These are phyloP conservation scores for Ceriops zippeliana DNA, from an alignment of 345 rosid species.

Conservation along the genomic window DNA sequence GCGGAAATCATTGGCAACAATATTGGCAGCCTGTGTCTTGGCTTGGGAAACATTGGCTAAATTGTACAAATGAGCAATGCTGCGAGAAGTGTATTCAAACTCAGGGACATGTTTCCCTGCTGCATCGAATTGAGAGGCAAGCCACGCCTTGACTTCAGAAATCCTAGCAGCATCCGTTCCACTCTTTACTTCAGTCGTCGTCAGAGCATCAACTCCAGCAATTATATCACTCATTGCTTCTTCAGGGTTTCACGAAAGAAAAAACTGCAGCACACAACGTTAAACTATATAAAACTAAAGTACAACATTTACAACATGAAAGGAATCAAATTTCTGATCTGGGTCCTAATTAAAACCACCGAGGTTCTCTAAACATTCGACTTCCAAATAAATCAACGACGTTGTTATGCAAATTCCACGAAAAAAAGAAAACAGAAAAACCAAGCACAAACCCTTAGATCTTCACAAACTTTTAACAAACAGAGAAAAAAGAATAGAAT, in stretches of 20 bases:
- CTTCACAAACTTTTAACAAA: too few relatives aligned
- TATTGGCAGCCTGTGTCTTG: conserved; percentile 75
- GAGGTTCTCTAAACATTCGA: too few relatives aligned
- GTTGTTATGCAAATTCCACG: too few relatives aligned
- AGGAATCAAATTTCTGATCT: too few relatives aligned
- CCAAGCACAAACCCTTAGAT: too few relatives aligned
- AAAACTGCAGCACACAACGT: neutral
- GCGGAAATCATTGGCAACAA: conserved; percentile 89
- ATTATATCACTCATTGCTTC: conserved; percentile 49
- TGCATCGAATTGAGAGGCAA: conserved; percentile 73
- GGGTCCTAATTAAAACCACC: too few relatives aligned
- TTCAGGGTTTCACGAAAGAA: neutral
- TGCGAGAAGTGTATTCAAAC: conserved; percentile 83
- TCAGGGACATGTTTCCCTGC: conserved; percentile 76
- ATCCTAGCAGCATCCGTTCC: conserved; percentile 63
- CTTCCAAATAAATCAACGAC: too few relatives aligned
- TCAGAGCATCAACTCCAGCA: conserved; percentile 29
- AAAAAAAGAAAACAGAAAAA: too few relatives aligned
- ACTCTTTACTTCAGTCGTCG: conserved; percentile 40
- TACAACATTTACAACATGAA: neutral
- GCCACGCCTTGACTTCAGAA: conserved; percentile 80
- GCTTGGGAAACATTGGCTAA: conserved; percentile 80
- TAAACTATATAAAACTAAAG: neutral
- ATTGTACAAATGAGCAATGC: conserved; percentile 66
- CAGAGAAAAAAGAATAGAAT: too few relatives aligned